A percentile compares a stretch with the other conserved stretches of the same genome.
Conservation (phyloP, 805 yeast species). For the Brettanomyces naardenensis region DNA sequence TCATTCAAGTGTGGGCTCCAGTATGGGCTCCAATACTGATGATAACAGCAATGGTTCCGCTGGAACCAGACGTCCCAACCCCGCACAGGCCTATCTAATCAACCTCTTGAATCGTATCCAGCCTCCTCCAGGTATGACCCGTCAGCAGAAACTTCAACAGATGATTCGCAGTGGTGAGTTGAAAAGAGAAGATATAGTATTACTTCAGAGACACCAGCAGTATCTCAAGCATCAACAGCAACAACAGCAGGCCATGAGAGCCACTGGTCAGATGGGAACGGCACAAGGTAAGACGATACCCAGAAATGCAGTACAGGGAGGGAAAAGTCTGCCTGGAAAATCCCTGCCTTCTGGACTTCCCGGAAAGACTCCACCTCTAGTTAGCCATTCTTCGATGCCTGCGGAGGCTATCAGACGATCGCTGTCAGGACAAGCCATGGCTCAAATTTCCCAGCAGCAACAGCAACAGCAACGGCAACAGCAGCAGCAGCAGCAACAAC, state of each 20-base stretch:
- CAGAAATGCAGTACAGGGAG: constrained; percentile 3
- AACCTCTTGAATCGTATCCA: constrained; percentile 22
- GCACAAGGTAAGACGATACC: constrained; percentile 6
- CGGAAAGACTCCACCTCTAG: constrained; percentile 3
- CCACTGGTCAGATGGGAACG: too few relatives aligned
- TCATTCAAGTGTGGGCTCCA: constrained; percentile 44
- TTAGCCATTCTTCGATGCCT: constrained; percentile 9
- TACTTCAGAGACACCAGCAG: constrained; percentile 26
- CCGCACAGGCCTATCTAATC: constrained; percentile 20
- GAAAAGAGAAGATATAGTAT: constrained; percentile 23
- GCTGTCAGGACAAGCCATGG: constrained; percentile 9
- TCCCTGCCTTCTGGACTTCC: not conserved
- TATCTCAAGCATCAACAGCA: constrained; percentile 23
- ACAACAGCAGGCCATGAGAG: constrained; percentile 12
- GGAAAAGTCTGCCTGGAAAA: not conserved
- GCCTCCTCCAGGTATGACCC: constrained; percentile 27
- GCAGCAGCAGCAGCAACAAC: constrained; percentile 21
- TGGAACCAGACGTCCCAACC: not conserved
- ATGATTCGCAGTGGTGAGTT: constrained; percentile 25
- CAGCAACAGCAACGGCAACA: constrained; percentile 14
- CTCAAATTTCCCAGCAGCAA: constrained; percentile 17
- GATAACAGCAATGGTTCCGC: not conserved
- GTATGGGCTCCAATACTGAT: constrained; percentile 1
- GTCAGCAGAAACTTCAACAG: constrained; percentile 26
- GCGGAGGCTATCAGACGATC: constrained; percentile 17